Evolutionary conservation across 2,329 filamentous ascomycete genomes (phyloP), one percentile per base, ranked within the genome.

Genomic region (Penicillium sp.): DNA sequence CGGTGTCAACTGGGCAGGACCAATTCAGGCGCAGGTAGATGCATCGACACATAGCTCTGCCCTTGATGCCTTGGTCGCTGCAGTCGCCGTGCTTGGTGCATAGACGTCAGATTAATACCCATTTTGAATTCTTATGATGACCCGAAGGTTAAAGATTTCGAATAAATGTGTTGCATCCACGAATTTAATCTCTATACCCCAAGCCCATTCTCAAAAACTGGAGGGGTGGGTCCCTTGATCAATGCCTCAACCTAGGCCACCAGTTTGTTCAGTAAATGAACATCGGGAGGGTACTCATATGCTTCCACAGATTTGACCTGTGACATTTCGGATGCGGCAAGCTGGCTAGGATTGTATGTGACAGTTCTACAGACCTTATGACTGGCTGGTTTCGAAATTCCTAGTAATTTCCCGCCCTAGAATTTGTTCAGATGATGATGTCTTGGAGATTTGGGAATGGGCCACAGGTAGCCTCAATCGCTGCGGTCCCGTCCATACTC

Each of bases 21-120:
- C 87, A 0, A 82, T 82, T 38, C 64, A 72, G 3, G 67, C 68
- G 1, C 76, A 79, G 38, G 81, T 78, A 1, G 77, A 79, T 61
- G 84, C 86, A 1, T 79, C 81, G 45, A 84, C 84, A 21, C 88
- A 90, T 43, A 84, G 82, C 64, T 84, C 83, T 16, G 87, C 85
- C 0, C 72, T 90, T 71, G 88, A 90, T 71, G 83, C 80, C 34
- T 73, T 91, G 29, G 83, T 91, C 55, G 88, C 84, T 27, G 86
- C 86, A 5, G 61, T 69, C 53, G 49, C 57, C 47, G 32, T 51
- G 18, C 3, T 18, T 11, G n/a, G n/a, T 4, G 9, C 8, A 11
- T 43, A 34, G 9, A 2, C 18, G 27, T 21, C 10, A 3, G 5
- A 5, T 14, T 22, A 0, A 3, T 10, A 1, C 8, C 16, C n/a